These are phyloP conservation scores for Phialophora verrucosa DNA, from an alignment of 2,329 filamentous ascomycete species.

Conservation along the genomic window DNA sequence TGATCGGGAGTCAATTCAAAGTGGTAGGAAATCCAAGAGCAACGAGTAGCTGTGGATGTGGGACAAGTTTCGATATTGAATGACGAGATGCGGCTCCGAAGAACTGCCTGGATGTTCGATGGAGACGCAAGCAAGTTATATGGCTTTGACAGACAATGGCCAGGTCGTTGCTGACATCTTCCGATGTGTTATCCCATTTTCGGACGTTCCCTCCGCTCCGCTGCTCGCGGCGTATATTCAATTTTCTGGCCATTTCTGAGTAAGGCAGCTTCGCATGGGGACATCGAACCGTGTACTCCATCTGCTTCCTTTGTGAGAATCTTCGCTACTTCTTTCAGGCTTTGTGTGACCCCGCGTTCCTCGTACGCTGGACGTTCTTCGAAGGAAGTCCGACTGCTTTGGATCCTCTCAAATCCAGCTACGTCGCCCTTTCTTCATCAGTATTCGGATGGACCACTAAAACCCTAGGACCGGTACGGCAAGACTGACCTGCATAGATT, in stretches of 20 bases:
- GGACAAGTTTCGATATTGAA: constrained; percentile 96
- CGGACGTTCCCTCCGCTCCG: background rate
- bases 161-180: background rate
- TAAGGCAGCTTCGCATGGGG: background rate
- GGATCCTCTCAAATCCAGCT: background rate
- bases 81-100: constrained; percentile 42
- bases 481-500: background rate
- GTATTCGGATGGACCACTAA: background rate
- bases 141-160: background rate
- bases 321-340: background rate
- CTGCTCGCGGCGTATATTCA: background rate
- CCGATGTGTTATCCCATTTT: background rate
- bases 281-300: background rate
- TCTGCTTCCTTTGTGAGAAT: background rate
- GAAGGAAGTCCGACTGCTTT: background rate
- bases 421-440: background rate
- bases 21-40: constrained; percentile 91
- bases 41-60: constrained; percentile 94
- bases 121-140: background rate
- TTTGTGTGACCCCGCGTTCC: background rate
- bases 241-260: background rate
- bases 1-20: constrained; percentile 95
- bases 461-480: background rate
- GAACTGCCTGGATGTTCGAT: background rate
- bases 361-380: background rate